A percentile compares a stretch with the other conserved stretches of the same genome.
phyloP scores from a whole-genome alignment of 805 yeast genomes.

The Barnettozyma californica region DNA sequence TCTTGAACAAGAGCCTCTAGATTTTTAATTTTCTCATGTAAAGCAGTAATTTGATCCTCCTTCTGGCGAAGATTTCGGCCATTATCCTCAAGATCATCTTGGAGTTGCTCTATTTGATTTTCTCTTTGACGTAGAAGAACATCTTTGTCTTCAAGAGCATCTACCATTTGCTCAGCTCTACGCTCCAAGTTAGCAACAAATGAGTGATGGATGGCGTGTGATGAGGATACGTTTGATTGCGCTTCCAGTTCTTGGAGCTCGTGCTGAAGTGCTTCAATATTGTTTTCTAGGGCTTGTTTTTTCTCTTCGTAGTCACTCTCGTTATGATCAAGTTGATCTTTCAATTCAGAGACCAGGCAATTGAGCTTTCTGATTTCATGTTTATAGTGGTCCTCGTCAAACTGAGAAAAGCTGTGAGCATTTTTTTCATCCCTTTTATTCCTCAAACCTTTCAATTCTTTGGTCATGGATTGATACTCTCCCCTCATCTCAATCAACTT shows the following conservation, averaged over 20 bases:
- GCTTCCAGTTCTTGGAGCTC: slow-evolving; percentile 8
- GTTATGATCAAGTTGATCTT: background rate
- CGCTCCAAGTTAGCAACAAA: slow-evolving; percentile 14
- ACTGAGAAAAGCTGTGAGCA: background rate
- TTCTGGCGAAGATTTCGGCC: slow-evolving; percentile 16
- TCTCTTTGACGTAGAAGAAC: background rate
- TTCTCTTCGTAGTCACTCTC: background rate
- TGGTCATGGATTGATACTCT: slow-evolving; percentile 11
- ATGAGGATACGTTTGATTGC: slow-evolving; percentile 2
- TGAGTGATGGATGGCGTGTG: background rate
- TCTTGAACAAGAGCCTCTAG: slow-evolving; percentile 16
- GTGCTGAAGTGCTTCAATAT: slow-evolving; percentile 12
- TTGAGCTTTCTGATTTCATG: slow-evolving; percentile 10
- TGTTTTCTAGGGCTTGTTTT: background rate
- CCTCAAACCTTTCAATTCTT: slow-evolving; percentile 6
- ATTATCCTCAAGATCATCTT: slow-evolving; percentile 13
- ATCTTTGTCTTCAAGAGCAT: background rate
- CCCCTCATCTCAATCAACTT: slow-evolving; percentile 20
- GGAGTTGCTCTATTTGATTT: slow-evolving; percentile 8
- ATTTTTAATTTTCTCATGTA: slow-evolving; percentile 14
- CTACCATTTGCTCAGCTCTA: slow-evolving; percentile 5
- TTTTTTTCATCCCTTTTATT: background rate
- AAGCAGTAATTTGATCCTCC: slow-evolving; percentile 19
- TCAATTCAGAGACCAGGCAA: background rate
- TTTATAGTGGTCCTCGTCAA: slow-evolving; percentile 4